phyloP scores from a whole-genome alignment of 164 flowering plant genomes.

The Kalanchoe fedtschenkoi region DNA sequence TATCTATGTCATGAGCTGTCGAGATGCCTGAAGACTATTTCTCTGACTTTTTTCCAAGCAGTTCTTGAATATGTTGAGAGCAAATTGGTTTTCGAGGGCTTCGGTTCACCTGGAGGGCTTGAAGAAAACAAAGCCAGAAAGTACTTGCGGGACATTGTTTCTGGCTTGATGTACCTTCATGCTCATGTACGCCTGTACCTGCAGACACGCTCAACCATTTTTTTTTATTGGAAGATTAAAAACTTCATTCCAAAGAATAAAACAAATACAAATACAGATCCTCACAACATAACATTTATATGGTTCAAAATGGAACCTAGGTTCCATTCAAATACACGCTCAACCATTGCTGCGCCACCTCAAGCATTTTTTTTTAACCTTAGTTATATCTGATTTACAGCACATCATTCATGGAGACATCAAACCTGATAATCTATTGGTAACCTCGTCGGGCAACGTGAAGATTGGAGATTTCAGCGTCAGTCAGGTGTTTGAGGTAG shows the following conservation, averaged over 20 bases:
- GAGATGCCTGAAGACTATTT: not conserved
- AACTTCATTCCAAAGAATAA: too few relatives aligned
- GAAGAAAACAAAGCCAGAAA: constrained; percentile 59
- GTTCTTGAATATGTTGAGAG: constrained; percentile 97
- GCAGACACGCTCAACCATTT: not conserved
- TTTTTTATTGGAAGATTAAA: too few relatives aligned
- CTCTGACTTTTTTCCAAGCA: constrained; percentile 15
- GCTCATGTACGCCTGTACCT: constrained; percentile 55
- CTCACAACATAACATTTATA: too few relatives aligned
- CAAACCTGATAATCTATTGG: constrained; percentile 88
- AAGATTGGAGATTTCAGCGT: constrained; percentile 97
- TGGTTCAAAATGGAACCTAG: too few relatives aligned
- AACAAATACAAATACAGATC: too few relatives aligned
- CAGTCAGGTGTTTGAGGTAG: constrained; percentile 96
- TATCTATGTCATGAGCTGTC: too few relatives aligned
- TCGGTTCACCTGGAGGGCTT: constrained; percentile 51
- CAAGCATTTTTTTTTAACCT: not conserved
- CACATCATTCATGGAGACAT: constrained; percentile 93
- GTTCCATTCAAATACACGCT: too few relatives aligned
- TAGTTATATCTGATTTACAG: constrained; percentile 25
- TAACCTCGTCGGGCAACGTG: constrained; percentile 64
- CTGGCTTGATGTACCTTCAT: constrained; percentile 93
- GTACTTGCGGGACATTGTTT: constrained; percentile 76
- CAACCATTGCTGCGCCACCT: not conserved
- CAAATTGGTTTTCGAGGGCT: constrained; percentile 62